Conservation (phyloP, 2,329 filamentous ascomycete genomes). For the Paecilomyces formosus region DNA sequence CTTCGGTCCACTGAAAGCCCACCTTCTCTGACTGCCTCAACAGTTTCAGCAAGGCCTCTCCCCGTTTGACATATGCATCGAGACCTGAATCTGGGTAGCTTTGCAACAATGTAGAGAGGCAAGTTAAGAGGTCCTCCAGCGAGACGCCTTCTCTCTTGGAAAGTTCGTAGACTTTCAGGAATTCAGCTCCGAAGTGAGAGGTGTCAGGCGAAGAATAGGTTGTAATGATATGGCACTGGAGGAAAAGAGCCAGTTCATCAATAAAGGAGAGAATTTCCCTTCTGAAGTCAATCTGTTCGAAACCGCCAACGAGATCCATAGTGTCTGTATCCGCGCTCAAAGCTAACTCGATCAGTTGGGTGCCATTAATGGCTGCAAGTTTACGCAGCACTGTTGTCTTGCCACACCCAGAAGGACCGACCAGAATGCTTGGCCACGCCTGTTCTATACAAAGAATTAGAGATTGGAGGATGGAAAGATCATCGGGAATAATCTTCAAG, state of each 20-base stretch:
- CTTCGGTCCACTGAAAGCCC: conserved; percentile 93
- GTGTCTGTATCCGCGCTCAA: conserved; percentile 94
- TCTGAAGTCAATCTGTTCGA: conserved; percentile 83
- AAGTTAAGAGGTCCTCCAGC: conserved; percentile 21
- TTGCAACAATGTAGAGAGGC: conserved; percentile 27
- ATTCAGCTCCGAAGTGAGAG: conserved; percentile 12
- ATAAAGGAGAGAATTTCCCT: conserved; percentile 61
- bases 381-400: conserved; percentile 77
- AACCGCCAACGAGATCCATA: conserved; percentile 94
- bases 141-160: conserved; percentile 20
- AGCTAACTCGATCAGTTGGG: conserved; percentile 70
- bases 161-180: conserved; percentile 25
- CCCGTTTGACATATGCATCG: conserved; percentile 41
- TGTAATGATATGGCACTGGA: conserved; percentile 38
- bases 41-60: conserved; percentile 44
- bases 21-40: conserved; percentile 60
- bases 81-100: conserved; percentile 43
- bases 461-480: conserved; percentile 70
- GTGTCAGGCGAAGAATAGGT: conserved; percentile 17
- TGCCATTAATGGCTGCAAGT: conserved; percentile 71
- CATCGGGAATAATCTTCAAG: conserved; percentile 27
- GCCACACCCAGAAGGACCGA: conserved; percentile 75
- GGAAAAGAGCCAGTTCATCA: conserved; percentile 44
- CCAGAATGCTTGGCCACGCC: conserved; percentile 81
- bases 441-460: conserved; percentile 80